Percentiles rank a stretch among this genome's conserved stretches.
Evolutionary conservation across 176 grass and related monocot species (phyloP).

Genomic region (Juncus inflexus): DNA sequence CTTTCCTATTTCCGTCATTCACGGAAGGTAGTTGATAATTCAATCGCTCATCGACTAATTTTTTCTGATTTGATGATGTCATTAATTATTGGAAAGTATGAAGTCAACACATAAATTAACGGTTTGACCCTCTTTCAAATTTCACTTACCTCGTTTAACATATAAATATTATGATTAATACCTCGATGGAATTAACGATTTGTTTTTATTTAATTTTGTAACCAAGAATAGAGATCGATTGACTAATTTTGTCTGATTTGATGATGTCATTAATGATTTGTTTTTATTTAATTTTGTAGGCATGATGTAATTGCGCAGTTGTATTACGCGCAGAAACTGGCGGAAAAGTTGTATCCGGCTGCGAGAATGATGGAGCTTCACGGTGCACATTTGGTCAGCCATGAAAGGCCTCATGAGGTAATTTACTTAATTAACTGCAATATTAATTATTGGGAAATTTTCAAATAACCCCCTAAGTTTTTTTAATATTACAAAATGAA

Average conservation of each 20-base stretch:
- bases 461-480: not conserved
- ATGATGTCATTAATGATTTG: not conserved
- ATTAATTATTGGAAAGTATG: not conserved
- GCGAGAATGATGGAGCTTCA: conserved; percentile 93
- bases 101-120: no score
- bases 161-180: no score
- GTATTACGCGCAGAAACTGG: conserved; percentile 65
- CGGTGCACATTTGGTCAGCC: conserved; percentile 94
- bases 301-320: conserved; percentile 83
- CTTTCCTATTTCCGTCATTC: conserved; percentile 89
- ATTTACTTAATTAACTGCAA: not conserved
- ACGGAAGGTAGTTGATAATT: conserved; percentile 71
- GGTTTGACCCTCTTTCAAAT: no score
- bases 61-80: not conserved
- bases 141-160: no score
- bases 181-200: no score
- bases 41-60: not conserved
- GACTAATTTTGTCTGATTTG: not conserved
- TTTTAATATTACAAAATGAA: not conserved
- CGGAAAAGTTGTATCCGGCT: conserved; percentile 63
- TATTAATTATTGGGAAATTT: no score
- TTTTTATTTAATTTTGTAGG: conserved; percentile 28
- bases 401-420: conserved; percentile 96
- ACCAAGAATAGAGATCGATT: no score
- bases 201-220: no score